Base-by-base conservation (phyloP, 495 filamentous ascomycete genomes). In the Diplogelasinospora grovesii region DNA sequence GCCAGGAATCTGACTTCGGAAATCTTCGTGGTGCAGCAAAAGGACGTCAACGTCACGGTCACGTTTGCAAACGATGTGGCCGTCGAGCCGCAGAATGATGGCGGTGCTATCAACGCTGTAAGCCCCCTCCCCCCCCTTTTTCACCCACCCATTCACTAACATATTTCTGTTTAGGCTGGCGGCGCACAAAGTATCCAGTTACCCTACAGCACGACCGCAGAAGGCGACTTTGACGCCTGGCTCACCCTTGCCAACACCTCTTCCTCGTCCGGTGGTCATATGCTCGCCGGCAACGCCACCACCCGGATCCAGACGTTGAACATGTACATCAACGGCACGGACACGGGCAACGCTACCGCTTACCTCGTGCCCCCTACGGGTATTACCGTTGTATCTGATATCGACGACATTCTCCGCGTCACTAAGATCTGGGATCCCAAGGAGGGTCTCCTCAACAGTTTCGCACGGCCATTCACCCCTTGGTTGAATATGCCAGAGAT, bases 401-500 rank as follows among this genome's bases (percentile, higher is more conserved):
- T 88, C 46, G 84, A 88, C 42, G 85, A 89, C 57, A 85, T 87
- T 47, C 74, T 89, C 1, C 80, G 85, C 20, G 62, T 87, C n/a
- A 89, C 85, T 33, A 83, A 86, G 60, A 89, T 89, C 62, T 89
- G 86, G 59, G 54, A 81, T 26, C 85, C 84, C 1, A 66, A 73
- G 41, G 64, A 87, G 54, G 84, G 85, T 13, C 64, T 89, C 0
- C 65, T 87, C 11, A 89, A 89, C 59, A 79, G 82, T 4, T 89
- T 89, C 47, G 84, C 83, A 0, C 71, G 77, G 7, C 66, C 79
- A 1, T 89, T 82, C 61, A 68, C 63, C 0, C 70, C 75, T 0
- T 89, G 85, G 85, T 60, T 82, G 63, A 78, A 89, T 54, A 89
- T 89, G 85, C 84, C 85, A 0, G 73, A 73, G 4, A 75, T 84